Percentiles rank a stretch among this genome's conserved stretches.
Evolutionary conservation across 768 basidiomycete species (phyloP).

Genomic region (Tephrocybe sp.): DNA sequence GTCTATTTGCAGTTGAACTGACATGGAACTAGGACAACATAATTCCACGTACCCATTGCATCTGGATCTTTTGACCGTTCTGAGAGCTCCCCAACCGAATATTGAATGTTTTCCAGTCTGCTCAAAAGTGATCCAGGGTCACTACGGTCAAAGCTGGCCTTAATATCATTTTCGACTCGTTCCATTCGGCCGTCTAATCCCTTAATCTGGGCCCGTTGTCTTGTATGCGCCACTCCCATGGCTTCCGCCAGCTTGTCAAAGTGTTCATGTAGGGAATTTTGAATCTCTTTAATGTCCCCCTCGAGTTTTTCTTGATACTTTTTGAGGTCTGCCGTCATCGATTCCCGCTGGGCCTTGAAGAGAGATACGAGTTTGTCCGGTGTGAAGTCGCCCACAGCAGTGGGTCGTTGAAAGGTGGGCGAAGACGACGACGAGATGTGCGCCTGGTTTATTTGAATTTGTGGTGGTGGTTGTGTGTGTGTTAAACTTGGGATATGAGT

Average conservation of each 20-base stretch:
- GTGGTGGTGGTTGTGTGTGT: not conserved
- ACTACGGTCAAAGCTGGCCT: conserved; percentile 11
- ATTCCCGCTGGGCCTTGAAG: conserved; percentile 6
- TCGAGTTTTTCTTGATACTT: conserved; percentile 11
- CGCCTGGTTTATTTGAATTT: not conserved
- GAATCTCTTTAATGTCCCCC: conserved; percentile 7
- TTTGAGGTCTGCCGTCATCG: conserved; percentile 8
- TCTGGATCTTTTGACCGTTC: conserved; percentile 21
- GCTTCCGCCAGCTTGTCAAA: conserved; percentile 7
- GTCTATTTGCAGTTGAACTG: not conserved
- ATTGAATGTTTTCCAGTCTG: conserved; percentile 20
- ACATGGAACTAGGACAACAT: not conserved
- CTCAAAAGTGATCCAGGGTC: conserved; percentile 15
- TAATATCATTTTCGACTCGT: conserved; percentile 18
- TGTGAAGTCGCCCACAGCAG: not conserved
- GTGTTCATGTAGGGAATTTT: conserved; percentile 10
- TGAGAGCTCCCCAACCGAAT: conserved; percentile 19
- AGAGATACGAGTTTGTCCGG: conserved; percentile 4
- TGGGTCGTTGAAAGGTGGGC: not conserved
- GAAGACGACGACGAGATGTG: not conserved
- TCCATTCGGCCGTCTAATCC: conserved; percentile 11
- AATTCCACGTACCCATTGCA: conserved; percentile 11
- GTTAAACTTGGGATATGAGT: not conserved
- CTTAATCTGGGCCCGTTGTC: conserved; percentile 4
- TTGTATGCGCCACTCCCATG: conserved; percentile 12